Conservation (phyloP, 202 grass and related monocot genomes). For the Hordeum pubiflorum region DNA sequence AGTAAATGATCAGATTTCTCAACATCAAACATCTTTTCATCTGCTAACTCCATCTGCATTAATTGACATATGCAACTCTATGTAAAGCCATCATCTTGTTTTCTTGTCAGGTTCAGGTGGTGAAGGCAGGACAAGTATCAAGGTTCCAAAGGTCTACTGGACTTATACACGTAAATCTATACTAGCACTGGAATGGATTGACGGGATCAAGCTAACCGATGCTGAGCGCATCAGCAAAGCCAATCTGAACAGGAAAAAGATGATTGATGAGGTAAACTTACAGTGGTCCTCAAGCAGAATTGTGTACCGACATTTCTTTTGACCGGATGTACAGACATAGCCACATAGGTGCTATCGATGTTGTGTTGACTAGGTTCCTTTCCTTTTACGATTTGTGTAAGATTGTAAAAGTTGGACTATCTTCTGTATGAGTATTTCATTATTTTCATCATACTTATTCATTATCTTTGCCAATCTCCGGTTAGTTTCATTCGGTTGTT, state of each 20-base stretch:
- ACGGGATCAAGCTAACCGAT: conserved; percentile 92
- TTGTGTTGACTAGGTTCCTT: not conserved
- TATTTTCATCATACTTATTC: not conserved
- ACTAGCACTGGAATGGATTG: conserved; percentile 93
- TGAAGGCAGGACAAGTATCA: conserved; percentile 34
- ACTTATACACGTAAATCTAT: conserved; percentile 69
- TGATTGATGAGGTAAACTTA: conserved; percentile 74
- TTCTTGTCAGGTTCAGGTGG: conserved; percentile 27
- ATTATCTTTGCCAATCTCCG: not conserved
- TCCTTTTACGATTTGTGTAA: not conserved
- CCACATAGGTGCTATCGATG: not conserved
- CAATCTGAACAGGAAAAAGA: conserved; percentile 61
- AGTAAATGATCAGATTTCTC: not conserved
- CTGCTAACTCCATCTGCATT: not conserved
- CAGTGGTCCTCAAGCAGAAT: not conserved
- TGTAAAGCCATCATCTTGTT: conserved; percentile 18
- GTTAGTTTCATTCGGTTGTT: not conserved
- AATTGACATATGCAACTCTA: not conserved
- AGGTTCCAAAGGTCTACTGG: conserved; percentile 93
- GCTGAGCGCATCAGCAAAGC: conserved; percentile 58
- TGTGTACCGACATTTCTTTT: not conserved
- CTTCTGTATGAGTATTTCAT: not conserved
- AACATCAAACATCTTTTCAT: not conserved
- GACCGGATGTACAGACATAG: not conserved
- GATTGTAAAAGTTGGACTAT: not conserved